Base-by-base conservation (phyloP, 169 alveolate genomes). In the Plasmodium vinckei region DNA sequence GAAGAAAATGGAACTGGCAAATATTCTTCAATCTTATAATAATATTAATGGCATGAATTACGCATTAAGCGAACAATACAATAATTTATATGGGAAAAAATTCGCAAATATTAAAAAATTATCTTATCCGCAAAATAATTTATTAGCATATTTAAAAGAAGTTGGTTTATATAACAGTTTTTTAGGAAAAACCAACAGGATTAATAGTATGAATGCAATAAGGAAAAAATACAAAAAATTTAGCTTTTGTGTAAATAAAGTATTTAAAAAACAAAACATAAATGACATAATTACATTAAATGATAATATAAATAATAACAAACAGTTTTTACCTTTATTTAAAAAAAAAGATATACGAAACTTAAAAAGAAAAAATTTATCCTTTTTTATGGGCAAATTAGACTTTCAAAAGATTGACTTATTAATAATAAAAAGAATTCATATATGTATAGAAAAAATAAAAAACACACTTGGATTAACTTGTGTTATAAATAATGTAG, bases 231-330 rank as follows among this genome's bases (percentile, higher is more conserved):
- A 82, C 46, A 82, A 82, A 57, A 67, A 53, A 13, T 82, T 82
- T 44, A 42, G 72, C 27, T 82, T 82, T 44, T 82, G 90, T 67
- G 19, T 82, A 17, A 65, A 82, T 67, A 82, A 67, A 49, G 72
- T 82, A 10, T 82, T 82, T 46, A 82, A 70, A 17, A 82, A 56
- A 67, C 39, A 67, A n/a, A 65, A 68, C 47, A 82, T 82, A 46
- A 65, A 67, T 54, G 90, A 82, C 56, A 67, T 82, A 13, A 82
- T 82, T 47, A 60, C 84, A 13, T 67, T 82, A 53, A 82, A 82
- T 59, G 90, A 82, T 33, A 82, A 82, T 59, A 19, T 82, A 19
- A 67, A 82, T 65, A 82, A 82, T 39, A 82, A 82, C 63, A 82
- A 46, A 49, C 84, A 82, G 6, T 59, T 82, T 39, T 19, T 82